These are phyloP conservation scores for Vitellaria paradoxa DNA, from an alignment of 179 eudicot genomes.

Conservation along the genomic window DNA sequence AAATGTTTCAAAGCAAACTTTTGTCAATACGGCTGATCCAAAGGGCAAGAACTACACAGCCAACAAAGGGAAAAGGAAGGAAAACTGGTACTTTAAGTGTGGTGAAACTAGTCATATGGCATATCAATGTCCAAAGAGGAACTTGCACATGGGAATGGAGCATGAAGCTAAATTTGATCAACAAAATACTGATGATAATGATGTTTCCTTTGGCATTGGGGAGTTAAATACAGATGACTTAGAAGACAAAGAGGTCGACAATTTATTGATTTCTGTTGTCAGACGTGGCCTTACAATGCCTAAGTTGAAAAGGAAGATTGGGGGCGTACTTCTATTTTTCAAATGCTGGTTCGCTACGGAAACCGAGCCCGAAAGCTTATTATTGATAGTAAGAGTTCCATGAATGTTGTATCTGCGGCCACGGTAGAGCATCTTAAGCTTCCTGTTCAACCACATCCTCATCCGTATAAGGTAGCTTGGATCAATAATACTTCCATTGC, in stretches of 20 bases:
- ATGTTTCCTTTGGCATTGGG: neutral
- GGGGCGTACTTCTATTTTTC: neutral
- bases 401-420: neutral
- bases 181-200: no score
- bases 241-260: neutral
- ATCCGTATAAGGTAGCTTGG: neutral
- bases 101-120: no score
- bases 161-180: neutral
- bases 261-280: neutral
- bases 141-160: neutral
- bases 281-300: neutral
- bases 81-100: no score
- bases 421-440: neutral
- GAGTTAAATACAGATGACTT: neutral
- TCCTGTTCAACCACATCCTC: neutral
- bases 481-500: neutral
- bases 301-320: neutral
- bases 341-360: neutral
- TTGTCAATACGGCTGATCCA: no score
- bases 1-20: no score
- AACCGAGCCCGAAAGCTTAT: neutral
- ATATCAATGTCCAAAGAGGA: neutral
- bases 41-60: no score
- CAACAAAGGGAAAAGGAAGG: no score
- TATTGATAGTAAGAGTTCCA: neutral